These are phyloP conservation scores for Coemansia sp. DNA, from an alignment of 192 early-diverging fungal genomes.

Conservation along the genomic window DNA sequence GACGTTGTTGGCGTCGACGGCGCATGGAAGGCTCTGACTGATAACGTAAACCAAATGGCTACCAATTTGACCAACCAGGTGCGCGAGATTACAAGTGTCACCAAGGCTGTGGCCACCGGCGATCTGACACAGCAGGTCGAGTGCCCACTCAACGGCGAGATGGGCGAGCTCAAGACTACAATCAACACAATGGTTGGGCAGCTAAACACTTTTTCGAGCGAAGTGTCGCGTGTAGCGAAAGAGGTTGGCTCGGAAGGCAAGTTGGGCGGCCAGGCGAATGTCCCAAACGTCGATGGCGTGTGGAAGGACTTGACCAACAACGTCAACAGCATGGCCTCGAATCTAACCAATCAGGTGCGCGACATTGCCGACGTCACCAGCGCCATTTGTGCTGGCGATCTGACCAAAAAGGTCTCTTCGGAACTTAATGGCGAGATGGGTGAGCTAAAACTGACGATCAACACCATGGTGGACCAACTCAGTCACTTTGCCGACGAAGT, in stretches of 20 bases:
- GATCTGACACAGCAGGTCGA: slow-evolving; percentile 59
- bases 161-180: slow-evolving; percentile 58
- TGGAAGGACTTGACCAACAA: slow-evolving; percentile 65
- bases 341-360: slow-evolving; percentile 63
- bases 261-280: slow-evolving; percentile 57
- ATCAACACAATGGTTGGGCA: slow-evolving; percentile 69
- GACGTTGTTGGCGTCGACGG: slow-evolving; percentile 58
- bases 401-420: slow-evolving; percentile 57
- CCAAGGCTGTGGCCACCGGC: slow-evolving; percentile 58
- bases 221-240: slow-evolving; percentile 64
- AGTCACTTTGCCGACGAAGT: slow-evolving; percentile 67
- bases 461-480: slow-evolving; percentile 66
- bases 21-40: slow-evolving; percentile 63
- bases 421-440: slow-evolving; percentile 57
- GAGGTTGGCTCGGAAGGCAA: slow-evolving; percentile 68
- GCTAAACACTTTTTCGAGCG: slow-evolving; percentile 62
- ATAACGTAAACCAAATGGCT: slow-evolving; percentile 68
- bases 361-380: slow-evolving; percentile 59
- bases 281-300: slow-evolving; percentile 59
- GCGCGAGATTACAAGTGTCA: slow-evolving; percentile 61
- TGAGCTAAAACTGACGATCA: slow-evolving; percentile 60
- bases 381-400: slow-evolving; percentile 58
- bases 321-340: slow-evolving; percentile 66
- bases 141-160: slow-evolving; percentile 58
- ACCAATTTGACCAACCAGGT: slow-evolving; percentile 63